phyloP scores from a whole-genome alignment of 768 basidiomycete species.

The Pleurotus ostreatus region DNA sequence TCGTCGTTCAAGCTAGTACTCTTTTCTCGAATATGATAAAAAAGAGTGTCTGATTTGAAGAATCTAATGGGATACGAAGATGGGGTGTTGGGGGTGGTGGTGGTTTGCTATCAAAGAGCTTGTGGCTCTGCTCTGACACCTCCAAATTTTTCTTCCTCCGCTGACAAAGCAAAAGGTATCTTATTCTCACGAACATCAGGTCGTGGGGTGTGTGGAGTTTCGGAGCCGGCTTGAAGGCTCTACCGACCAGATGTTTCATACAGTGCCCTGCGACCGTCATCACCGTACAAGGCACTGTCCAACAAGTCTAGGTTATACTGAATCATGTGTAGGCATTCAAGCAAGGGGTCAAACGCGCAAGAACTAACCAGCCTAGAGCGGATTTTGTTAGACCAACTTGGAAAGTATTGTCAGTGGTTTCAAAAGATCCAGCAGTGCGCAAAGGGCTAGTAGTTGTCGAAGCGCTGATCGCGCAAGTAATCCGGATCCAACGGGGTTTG shows the following conservation, averaged over 20 bases:
- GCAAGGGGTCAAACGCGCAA: too few species aligned
- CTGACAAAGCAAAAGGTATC: slow-evolving; percentile 6
- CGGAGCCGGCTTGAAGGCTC: too few species aligned
- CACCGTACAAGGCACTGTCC: background rate
- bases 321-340: too few species aligned
- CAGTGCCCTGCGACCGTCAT: background rate
- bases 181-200: too few species aligned
- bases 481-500: too few species aligned
- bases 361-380: too few species aligned
- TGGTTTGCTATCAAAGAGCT: slow-evolving; percentile 29
- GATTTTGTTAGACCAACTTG: too few species aligned
- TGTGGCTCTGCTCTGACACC: slow-evolving; percentile 9
- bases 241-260: background rate
- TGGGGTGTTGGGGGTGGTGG: slow-evolving; percentile 17
- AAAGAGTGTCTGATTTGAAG: slow-evolving; percentile 10
- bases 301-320: background rate
- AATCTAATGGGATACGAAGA: background rate
- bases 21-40: slow-evolving; percentile 10
- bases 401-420: too few species aligned
- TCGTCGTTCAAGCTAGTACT: slow-evolving; percentile 14
- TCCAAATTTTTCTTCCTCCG: slow-evolving; percentile 20
- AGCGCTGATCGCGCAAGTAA: too few species aligned
- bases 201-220: too few species aligned
- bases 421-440: too few species aligned
- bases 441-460: too few species aligned